Evolutionary conservation across 352 stramenopile species (phyloP).

Genomic region (Pythium angustatum): DNA sequence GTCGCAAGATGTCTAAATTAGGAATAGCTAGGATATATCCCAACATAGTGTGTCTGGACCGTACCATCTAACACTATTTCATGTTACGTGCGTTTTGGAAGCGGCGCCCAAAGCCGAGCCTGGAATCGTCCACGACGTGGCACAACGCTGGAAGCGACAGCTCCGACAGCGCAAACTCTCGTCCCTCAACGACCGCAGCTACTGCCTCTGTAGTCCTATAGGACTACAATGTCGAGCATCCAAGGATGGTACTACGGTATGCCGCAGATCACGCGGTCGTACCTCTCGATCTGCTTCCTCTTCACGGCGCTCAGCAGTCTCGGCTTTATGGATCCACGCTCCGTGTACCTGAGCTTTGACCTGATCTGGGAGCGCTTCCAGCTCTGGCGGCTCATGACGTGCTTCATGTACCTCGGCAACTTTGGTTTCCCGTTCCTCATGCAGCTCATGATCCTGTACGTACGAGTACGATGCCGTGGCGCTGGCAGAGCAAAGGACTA

Average conservation of each 20-base stretch:
- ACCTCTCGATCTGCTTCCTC: conserved; percentile 82
- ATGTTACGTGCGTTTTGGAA: background rate
- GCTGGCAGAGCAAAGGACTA: background rate
- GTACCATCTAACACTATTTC: background rate
- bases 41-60: conserved; percentile 6
- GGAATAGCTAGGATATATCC: background rate
- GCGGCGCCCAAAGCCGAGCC: background rate
- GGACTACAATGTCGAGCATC: conserved; percentile 64
- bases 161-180: too few relatives aligned
- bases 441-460: conserved; percentile 89
- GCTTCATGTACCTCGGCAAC: conserved; percentile 88
- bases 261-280: conserved; percentile 85
- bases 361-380: conserved; percentile 87
- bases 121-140: too few relatives aligned
- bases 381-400: conserved; percentile 87
- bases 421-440: conserved; percentile 91
- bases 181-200: background rate
- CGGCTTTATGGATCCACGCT: conserved; percentile 78
- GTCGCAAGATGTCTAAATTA: background rate
- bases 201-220: too few relatives aligned
- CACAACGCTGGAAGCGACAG: background rate
- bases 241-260: conserved; percentile 85
- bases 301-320: conserved; percentile 79
- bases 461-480: background rate
- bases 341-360: conserved; percentile 85